Evolutionary conservation across 305 asterid genomes (phyloP).

Genomic region (Rubia peregrina): DNA sequence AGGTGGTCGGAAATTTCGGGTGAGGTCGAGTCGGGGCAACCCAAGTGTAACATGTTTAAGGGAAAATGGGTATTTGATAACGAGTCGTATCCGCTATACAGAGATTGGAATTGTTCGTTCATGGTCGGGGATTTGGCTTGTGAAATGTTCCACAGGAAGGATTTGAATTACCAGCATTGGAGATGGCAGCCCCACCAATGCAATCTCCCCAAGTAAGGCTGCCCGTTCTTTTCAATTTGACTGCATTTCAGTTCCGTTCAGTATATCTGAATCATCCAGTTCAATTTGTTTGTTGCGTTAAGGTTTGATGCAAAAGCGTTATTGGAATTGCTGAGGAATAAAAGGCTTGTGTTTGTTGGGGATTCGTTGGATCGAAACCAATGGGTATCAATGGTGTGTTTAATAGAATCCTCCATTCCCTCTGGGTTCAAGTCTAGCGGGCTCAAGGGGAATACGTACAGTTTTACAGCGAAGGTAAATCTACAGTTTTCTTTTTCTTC

Average conservation of each 20-base stretch:
- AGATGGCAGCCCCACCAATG: conserved; percentile 30
- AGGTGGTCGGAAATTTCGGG: background rate
- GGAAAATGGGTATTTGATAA: conserved; percentile 28
- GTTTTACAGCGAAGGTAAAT: conserved; percentile 14
- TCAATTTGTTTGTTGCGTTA: background rate
- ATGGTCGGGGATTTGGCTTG: conserved; percentile 28
- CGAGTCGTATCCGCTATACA: conserved; percentile 18
- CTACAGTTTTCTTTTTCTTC: background rate
- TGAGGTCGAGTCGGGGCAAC: background rate
- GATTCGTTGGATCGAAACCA: conserved; percentile 27
- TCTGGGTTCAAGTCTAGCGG: background rate
- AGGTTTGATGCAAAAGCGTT: conserved; percentile 23
- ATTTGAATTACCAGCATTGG: conserved; percentile 24
- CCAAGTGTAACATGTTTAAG: conserved; percentile 16
- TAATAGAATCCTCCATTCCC: conserved; percentile 21
- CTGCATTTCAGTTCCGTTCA: background rate
- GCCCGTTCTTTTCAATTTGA: background rate
- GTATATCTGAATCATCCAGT: background rate
- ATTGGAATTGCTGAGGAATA: conserved; percentile 18
- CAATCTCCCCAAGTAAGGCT: conserved; percentile 22
- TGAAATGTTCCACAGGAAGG: conserved; percentile 19
- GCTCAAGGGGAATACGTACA: background rate
- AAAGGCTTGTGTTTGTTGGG: conserved; percentile 25
- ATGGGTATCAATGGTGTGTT: conserved; percentile 24
- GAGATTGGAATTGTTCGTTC: conserved; percentile 20